Conservation (phyloP, 148 eudicot genomes). For the Agrostemma githago region DNA sequence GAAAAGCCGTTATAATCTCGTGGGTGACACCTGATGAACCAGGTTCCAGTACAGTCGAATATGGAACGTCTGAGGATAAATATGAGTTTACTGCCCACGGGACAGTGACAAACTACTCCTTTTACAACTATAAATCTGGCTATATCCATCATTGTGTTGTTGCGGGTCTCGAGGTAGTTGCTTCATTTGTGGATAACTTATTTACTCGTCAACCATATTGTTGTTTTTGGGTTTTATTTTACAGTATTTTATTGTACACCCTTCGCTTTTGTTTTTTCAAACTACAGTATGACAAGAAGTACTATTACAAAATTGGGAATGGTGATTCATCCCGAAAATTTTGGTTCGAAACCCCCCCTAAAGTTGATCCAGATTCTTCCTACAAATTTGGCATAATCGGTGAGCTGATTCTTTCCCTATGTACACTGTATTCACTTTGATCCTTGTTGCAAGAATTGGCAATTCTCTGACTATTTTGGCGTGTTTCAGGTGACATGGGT, state of each 20-base stretch:
- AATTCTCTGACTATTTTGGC: constrained; percentile 5
- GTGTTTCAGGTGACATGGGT: constrained; percentile 77
- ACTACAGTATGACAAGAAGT: constrained; percentile 68
- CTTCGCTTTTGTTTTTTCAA: background rate
- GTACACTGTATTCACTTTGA: background rate
- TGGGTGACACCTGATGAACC: constrained; percentile 92
- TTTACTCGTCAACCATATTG: background rate
- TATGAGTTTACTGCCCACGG: constrained; percentile 59
- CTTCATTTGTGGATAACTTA: background rate
- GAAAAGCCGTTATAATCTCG: constrained; percentile 81
- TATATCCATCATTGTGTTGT: constrained; percentile 80
- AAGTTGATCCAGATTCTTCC: constrained; percentile 60
- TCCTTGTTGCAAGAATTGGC: background rate
- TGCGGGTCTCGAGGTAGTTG: constrained; percentile 65
- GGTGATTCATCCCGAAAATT: constrained; percentile 64
- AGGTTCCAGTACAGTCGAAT: constrained; percentile 65
- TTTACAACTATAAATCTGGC: constrained; percentile 75
- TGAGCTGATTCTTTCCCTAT: constrained; percentile 26
- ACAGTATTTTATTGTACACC: background rate
- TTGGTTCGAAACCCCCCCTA: constrained; percentile 92
- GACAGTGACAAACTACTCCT: constrained; percentile 63
- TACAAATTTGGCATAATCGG: constrained; percentile 94
- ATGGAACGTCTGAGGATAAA: constrained; percentile 64
- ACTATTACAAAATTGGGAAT: constrained; percentile 70
- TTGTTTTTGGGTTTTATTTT: background rate